These are phyloP conservation scores for Trematosphaeria pertusa DNA, from an alignment of 2,329 filamentous ascomycete species.

Conservation along the genomic window DNA sequence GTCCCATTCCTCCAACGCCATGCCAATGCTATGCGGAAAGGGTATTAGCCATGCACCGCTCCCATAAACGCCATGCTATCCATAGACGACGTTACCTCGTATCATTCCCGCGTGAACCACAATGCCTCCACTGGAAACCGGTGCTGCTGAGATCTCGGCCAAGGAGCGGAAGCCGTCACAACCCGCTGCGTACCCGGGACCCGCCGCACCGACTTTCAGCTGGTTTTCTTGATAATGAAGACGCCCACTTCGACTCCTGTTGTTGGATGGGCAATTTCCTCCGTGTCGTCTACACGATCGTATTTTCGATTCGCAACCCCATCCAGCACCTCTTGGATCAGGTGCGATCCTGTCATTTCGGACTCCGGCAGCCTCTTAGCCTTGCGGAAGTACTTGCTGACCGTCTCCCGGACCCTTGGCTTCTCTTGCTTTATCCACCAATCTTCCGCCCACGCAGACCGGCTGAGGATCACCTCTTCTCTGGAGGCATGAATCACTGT, in stretches of 20 bases:
- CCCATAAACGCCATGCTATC: constrained; percentile 4
- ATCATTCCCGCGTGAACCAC: neutral
- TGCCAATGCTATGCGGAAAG: constrained; percentile 9
- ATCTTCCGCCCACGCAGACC: constrained; percentile 63
- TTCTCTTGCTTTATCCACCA: constrained; percentile 73
- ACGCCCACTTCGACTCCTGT: constrained; percentile 57
- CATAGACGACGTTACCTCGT: neutral
- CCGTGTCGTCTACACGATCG: constrained; percentile 42
- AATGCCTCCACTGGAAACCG: too few relatives aligned
- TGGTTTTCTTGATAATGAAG: constrained; percentile 52
- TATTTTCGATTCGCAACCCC: constrained; percentile 63
- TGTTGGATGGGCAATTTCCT: constrained; percentile 39
- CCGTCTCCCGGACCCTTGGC: constrained; percentile 61
- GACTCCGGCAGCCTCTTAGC: constrained; percentile 51
- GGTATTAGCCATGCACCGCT: constrained; percentile 10
- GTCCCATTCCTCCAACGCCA: neutral
- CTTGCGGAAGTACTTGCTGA: constrained; percentile 54
- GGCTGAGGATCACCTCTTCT: constrained; percentile 58
- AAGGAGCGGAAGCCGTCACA: neutral
- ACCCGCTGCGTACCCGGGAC: neutral
- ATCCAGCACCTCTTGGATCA: constrained; percentile 66
- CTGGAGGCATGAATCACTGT: constrained; percentile 60
- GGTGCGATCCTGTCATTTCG: constrained; percentile 60
- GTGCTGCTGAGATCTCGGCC: neutral
- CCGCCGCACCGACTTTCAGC: too few relatives aligned